Evolutionary conservation across 2,329 filamentous ascomycete species (phyloP), one percentile per base, ranked within the genome.

Genomic region (Colletotrichum plurivorum): DNA sequence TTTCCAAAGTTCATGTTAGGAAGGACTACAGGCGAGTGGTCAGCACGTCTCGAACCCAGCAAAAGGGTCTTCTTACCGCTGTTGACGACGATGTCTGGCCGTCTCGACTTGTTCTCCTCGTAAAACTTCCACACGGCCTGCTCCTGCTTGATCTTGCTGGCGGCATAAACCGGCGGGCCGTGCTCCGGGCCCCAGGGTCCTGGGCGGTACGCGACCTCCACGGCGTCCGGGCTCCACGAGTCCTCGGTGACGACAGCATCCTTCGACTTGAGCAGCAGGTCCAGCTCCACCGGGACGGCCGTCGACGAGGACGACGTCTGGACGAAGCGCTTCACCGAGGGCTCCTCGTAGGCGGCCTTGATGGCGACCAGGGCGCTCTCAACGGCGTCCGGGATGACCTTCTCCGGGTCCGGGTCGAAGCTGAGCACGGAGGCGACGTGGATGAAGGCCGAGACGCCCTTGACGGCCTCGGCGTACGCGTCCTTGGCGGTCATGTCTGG

Each of bases 251-350:
- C 70, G 16, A 66, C 3, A 0, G 41, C 16, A 1, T 54, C 53
- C 20, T 59, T 53, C 3, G 20, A 13, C 15, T 45, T 73, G 71
- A 16, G 75, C 58, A 39, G 69, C 3, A 36, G 71, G 18, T 73
- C 67, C 2, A 73, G 72, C 4, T 74, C 63, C 1, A 72, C 70
- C 3, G 64, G 72, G 3, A 75, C 58, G 5, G 67, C 68, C 0
- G 77, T 73, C 2, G 73, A 71, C 0, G 78, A 75, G 1, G 80
- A 82, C 18, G 78, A 81, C 0, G 82, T 84, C 45, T 81, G 71
- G 5, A 85, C 80, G 36, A 85, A 79, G 1, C 80, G 76, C 63
- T 78, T 79, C 0, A 87, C 75, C 5, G 75, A 75, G 0, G 78
- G 70, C 25, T 80, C 76, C 1, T 63, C 70, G 16, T 75, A 73